Evolutionary conservation across 2,329 filamentous ascomycete genomes (phyloP), one percentile per base, ranked within the genome.

Genomic region (Trematosphaeria pertusa): DNA sequence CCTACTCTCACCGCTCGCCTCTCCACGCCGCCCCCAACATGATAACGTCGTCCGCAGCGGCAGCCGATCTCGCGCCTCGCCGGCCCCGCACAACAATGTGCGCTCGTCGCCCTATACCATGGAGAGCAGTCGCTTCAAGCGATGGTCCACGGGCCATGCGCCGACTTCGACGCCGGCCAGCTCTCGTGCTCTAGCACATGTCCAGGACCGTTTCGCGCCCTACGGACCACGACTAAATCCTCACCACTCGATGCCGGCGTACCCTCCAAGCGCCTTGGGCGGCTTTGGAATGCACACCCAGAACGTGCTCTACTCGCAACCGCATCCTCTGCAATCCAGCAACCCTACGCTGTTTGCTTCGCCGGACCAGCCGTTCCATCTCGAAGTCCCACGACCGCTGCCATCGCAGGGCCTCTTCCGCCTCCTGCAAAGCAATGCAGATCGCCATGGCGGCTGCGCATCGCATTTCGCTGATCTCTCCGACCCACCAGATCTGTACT

Each of bases 401-500:
- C 79, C 88, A n/a, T 89, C 87, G 0, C 87, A 90, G 63, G 86
- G 86, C 2, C 75, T 89, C 8, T 88, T 89, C 73, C 82, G 85
- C 48, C 86, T 89, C 77, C 78, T 90, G 1, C 86, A 89, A 66
- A 89, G 86, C 74, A 90, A 90, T 58, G 86, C 83, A 1, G 87
- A 90, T 52, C 81, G 85, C 9, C 84, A 88, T 66, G 75, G 87
- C 28, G 86, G 86, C 19, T 73, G 65, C 44, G 64, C 71, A 39
- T 80, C 84, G 3, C 87, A 89, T 70, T 91, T 89, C 67, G 80
- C 87, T 3, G 87, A 90, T 58, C 76, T 89, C 37, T 87, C 87
- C 7, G 87, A 89, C 54, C 87, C 87, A 3, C 89, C 89, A 8
- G 87, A 93, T 68, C 74, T 93, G 48, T 91, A 89, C 58, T 87